phyloP scores from a whole-genome alignment of 768 basidiomycete species.

The Trametes coccinea region DNA sequence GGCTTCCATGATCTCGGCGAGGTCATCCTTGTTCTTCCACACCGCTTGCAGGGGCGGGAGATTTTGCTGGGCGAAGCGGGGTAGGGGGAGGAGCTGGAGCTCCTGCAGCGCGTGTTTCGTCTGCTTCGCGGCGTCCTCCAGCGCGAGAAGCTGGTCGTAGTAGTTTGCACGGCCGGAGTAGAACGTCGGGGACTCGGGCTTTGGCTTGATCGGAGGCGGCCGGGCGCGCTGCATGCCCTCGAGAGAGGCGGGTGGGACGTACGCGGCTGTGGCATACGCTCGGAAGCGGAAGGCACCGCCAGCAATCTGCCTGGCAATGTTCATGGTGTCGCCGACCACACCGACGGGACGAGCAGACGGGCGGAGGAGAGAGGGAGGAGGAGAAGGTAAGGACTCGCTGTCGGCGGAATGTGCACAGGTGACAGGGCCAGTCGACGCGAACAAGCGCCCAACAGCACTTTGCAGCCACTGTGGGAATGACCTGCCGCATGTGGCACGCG shows the following conservation, averaged over 20 bases:
- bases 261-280: slow-evolving; percentile 28
- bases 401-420: slow-evolving; percentile 16
- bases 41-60: slow-evolving; percentile 59
- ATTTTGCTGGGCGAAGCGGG: slow-evolving; percentile 60
- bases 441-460: slow-evolving; percentile 11
- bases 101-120: slow-evolving; percentile 59
- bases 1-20: slow-evolving; percentile 57
- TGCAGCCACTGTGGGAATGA: slow-evolving; percentile 15
- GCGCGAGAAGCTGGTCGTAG: slow-evolving; percentile 67
- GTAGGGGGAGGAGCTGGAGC: slow-evolving; percentile 77
- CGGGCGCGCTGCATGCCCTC: slow-evolving; percentile 15
- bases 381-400: slow-evolving; percentile 15
- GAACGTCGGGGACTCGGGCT: slow-evolving; percentile 74
- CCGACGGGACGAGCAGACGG: background rate
- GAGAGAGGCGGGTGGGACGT: slow-evolving; percentile 34
- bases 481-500: slow-evolving; percentile 12
- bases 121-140: slow-evolving; percentile 63
- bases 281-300: slow-evolving; percentile 14
- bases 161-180: slow-evolving; percentile 79
- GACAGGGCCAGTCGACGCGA: background rate
- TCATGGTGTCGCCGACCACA: slow-evolving; percentile 16
- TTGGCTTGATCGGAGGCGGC: slow-evolving; percentile 14
- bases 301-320: slow-evolving; percentile 17
- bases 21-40: slow-evolving; percentile 68
- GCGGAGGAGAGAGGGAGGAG: slow-evolving; percentile 3